Evolutionary conservation across 495 filamentous ascomycete genomes (phyloP).

Genomic region (Cercophora samala): DNA sequence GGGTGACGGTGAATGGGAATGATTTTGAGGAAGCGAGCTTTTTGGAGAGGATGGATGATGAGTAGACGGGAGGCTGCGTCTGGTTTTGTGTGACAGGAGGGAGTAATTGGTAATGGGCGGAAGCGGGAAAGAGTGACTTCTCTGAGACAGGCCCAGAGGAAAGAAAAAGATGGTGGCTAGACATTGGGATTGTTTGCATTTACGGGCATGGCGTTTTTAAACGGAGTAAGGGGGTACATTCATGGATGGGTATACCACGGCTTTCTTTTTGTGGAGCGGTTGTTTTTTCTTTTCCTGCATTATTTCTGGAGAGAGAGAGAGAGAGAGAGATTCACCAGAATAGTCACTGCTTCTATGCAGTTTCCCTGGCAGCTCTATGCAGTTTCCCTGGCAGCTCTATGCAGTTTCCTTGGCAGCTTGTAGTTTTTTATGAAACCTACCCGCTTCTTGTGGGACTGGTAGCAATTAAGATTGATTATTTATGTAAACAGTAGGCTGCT

Average conservation of each 20-base stretch:
- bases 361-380: background rate
- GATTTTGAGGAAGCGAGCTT: slow-evolving; percentile 57
- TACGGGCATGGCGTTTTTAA: slow-evolving; percentile 2
- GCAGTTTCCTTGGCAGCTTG: background rate
- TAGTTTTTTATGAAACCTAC: background rate
- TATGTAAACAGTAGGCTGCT: background rate
- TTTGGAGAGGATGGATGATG: slow-evolving; percentile 37
- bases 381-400: background rate
- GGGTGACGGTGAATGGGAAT: slow-evolving; percentile 27
- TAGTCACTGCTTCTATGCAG: background rate
- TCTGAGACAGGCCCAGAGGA: background rate
- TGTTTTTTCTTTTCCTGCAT: slow-evolving; percentile 8
- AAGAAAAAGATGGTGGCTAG: background rate
- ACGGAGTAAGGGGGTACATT: slow-evolving; percentile 13
- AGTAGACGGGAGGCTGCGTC: slow-evolving; percentile 12
- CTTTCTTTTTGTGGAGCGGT: background rate
- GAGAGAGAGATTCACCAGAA: background rate
- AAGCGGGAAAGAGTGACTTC: too few relatives aligned
- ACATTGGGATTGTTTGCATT: background rate
- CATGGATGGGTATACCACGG: slow-evolving; percentile 18
- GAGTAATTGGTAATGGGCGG: background rate
- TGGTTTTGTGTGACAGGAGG: background rate
- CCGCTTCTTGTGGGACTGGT: background rate
- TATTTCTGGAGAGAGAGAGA: background rate
- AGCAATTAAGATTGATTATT: background rate